A percentile compares a stretch with the other conserved stretches of the same genome.
These are phyloP conservation scores for Niebla homalea DNA, from an alignment of 495 filamentous ascomycete species.

Conservation along the genomic window DNA sequence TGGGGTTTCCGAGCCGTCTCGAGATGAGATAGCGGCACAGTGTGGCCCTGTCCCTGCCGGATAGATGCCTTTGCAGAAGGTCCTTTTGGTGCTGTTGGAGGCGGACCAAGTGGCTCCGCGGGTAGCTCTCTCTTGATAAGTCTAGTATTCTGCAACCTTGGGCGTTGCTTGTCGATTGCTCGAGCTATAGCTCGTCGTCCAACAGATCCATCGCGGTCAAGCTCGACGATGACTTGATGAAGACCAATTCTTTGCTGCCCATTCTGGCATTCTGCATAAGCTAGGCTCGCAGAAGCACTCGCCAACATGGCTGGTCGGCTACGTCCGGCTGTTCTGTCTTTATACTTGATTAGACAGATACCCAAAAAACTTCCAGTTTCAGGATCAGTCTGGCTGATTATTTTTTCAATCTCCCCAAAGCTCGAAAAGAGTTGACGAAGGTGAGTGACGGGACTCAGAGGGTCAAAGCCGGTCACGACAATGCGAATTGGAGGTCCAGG, in stretches of 20 bases:
- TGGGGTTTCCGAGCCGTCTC: conserved; percentile 23
- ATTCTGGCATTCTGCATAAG: conserved; percentile 45
- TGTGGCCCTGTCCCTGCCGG: conserved; percentile 27
- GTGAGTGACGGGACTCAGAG: conserved; percentile 64
- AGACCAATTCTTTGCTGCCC: conserved; percentile 61
- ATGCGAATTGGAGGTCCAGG: conserved; percentile 82
- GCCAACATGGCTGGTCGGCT: conserved; percentile 44
- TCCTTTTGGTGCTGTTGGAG: conserved; percentile 73
- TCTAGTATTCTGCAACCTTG: conserved; percentile 31
- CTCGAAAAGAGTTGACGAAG: conserved; percentile 69
- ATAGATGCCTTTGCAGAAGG: conserved; percentile 53
- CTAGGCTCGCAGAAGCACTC: conserved; percentile 61
- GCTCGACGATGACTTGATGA: conserved; percentile 61
- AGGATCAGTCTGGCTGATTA: conserved; percentile 84
- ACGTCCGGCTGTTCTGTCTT: conserved; percentile 49
- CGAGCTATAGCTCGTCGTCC: conserved; percentile 61
- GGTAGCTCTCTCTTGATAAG: conserved; percentile 23
- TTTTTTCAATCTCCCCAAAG: conserved; percentile 78
- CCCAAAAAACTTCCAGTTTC: conserved; percentile 85
- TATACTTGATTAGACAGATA: conserved; percentile 80
- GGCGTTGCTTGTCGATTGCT: conserved; percentile 49
- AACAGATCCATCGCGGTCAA: conserved; percentile 74
- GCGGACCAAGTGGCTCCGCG: conserved; percentile 44
- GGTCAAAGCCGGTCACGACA: conserved; percentile 86
- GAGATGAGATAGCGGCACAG: conserved; percentile 33